phyloP scores from a whole-genome alignment of 495 filamentous ascomycete genomes.

The Aeminium ludgeri region DNA sequence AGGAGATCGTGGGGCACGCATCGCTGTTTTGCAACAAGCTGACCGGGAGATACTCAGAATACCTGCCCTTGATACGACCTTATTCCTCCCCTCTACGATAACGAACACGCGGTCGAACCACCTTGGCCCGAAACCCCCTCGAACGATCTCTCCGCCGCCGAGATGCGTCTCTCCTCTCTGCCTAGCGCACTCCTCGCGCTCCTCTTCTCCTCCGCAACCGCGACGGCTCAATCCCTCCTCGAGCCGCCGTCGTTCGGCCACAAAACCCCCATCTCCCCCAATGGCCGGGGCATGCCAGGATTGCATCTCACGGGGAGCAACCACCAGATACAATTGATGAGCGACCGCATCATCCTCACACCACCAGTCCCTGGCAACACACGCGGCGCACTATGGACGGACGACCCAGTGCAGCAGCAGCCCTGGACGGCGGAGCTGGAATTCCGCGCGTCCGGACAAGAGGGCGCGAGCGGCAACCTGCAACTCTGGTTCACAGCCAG shows the following conservation, averaged over 20 bases:
- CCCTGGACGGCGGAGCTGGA: conserved; percentile 71
- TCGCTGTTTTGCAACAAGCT: too few species aligned
- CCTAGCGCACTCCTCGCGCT: conserved; percentile 2
- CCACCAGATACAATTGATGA: conserved; percentile 55
- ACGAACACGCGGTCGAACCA: too few species aligned
- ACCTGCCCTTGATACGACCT: too few species aligned
- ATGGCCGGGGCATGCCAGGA: conserved; percentile 33
- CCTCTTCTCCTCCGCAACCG: conserved; percentile 25
- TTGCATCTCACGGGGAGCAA: conserved; percentile 59
- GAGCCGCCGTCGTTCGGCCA: conserved; percentile 66
- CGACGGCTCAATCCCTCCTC: conserved; percentile 43
- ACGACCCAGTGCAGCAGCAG: conserved; percentile 23
- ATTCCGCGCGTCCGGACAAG: conserved; percentile 74
- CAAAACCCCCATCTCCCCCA: conserved; percentile 42
- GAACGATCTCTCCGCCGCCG: too few species aligned
- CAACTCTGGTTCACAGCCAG: conserved; percentile 82
- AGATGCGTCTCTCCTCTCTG: too few species aligned
- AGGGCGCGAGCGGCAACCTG: conserved; percentile 74
- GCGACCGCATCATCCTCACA: conserved; percentile 82
- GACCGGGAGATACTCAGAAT: too few species aligned
- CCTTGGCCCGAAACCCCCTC: too few species aligned
- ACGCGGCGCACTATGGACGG: conserved; percentile 67
- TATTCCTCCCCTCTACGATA: too few species aligned
- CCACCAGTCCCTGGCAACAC: conserved; percentile 75
- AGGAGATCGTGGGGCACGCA: too few species aligned